phyloP scores from a whole-genome alignment of 192 early-diverging fungal genomes.

The Funneliformis geosporum region DNA sequence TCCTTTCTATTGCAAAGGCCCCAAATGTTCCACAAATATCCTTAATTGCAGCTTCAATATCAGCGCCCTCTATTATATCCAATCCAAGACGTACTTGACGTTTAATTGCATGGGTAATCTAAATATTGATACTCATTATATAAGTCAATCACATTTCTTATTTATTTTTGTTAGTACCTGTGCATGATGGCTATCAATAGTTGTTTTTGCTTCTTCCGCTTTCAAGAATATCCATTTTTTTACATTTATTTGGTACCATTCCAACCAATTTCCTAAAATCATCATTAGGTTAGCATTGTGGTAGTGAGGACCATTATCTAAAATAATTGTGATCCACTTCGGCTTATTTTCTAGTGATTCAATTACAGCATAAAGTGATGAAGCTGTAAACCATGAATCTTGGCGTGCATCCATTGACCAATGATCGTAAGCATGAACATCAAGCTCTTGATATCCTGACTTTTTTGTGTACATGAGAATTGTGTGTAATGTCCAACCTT shows the following conservation, averaged over 20 bases:
- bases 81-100: not conserved
- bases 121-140: not conserved
- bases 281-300: not conserved
- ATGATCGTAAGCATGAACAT: not conserved
- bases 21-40: not conserved
- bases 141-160: not conserved
- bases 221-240: not conserved
- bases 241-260: not conserved
- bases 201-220: not conserved
- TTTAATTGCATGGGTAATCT: not conserved
- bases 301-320: not conserved
- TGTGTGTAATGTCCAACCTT: not conserved
- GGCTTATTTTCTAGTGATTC: not conserved
- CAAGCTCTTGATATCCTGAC: not conserved
- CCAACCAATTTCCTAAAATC: not conserved
- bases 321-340: not conserved
- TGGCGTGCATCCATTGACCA: not conserved
- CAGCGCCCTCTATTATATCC: not conserved
- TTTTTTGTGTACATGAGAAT: not conserved
- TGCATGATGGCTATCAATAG: not conserved
- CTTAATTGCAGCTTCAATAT: not conserved
- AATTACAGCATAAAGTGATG: not conserved
- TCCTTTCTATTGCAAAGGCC: no score
- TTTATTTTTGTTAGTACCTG: not conserved
- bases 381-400: not conserved